These are phyloP conservation scores for Sporothrix curviconia DNA, from an alignment of 2,329 filamentous ascomycete species.

Conservation along the genomic window DNA sequence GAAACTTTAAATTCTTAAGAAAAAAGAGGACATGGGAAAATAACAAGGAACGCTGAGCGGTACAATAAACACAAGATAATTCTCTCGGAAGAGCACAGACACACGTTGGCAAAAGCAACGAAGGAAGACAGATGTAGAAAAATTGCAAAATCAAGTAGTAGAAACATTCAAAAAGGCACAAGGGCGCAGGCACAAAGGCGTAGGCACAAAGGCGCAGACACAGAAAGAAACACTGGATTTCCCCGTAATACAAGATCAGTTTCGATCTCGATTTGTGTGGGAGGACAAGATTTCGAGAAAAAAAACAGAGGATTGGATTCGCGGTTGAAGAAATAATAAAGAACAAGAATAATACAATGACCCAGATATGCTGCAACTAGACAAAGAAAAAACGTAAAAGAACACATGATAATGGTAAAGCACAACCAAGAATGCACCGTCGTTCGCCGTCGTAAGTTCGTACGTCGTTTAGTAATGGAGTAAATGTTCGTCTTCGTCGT, in stretches of 20 bases:
- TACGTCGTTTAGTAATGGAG: neutral
- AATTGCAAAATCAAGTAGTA: neutral
- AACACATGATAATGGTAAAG: neutral
- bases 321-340: neutral
- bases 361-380: neutral
- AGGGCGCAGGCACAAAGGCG: too few species aligned
- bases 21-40: neutral
- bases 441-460: constrained; percentile 8
- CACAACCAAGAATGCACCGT: constrained; percentile 5
- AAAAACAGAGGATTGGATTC: neutral
- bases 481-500: constrained; percentile 2
- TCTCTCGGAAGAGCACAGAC: neutral
- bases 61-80: neutral
- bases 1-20: neutral
- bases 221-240: neutral
- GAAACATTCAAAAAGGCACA: too few species aligned
- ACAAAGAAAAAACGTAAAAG: neutral
- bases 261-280: too few species aligned
- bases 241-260: too few species aligned
- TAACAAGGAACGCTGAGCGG: neutral
- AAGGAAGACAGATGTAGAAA: neutral
- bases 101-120: neutral
- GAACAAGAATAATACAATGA: neutral
- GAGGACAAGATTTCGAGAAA: neutral
- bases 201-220: neutral